Evolutionary conservation across 2,329 filamentous ascomycete genomes (phyloP), one percentile per base, ranked within the genome.

Genomic region (Chaetomiaceae sp.): DNA sequence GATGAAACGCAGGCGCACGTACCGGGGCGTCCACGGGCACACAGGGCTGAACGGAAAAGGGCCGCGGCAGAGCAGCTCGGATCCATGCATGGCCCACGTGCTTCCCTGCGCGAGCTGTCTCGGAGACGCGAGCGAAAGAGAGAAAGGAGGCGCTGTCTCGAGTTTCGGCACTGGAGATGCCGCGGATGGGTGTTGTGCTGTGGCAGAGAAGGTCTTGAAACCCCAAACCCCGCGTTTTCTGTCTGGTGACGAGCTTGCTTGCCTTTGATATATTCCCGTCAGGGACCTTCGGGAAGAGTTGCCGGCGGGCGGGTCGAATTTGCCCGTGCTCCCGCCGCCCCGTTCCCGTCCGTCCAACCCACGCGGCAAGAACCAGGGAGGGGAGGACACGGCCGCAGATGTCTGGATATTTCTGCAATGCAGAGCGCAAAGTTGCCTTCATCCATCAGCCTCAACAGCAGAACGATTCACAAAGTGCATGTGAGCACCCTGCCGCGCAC

Each of bases 1-100:
- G 45, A 43, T 48, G 46, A 43, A 48, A 48, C 46, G n/a, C 36
- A 39, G 26, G 18, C 42, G 40, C 22, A 38, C 29, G 6, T 29
- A 24, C n/a, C n/a, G n/a, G n/a, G n/a, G n/a, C n/a, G n/a, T n/a
- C n/a, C 29, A n/a, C 22, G 5, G 5, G 22, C 6, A 9, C 22
- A 24, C 36, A 42, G 26, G 40, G 46, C 36, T 48, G 45, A 38
- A 47, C 22, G 27, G 19, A 34, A 14, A 24, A n/a, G 24, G 7
- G 9, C 19, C 22, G 37, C 43, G 20, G 38, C 44, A 37, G 32
- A 29, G 14, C 26, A 27, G 14, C 17, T 26, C 44, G n/a, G 24
- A 22, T 24, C 20, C 37, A 40, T 35, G 24, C 33, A 30, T 17
- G 24, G 10, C 42, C 39, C 45, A 42, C 38, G 45, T 42, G 33